Percentiles rank a stretch among this genome's conserved stretches.
These are phyloP conservation scores for Phaeophleospora eucalypticola DNA, from an alignment of 2,329 filamentous ascomycete genomes.

Conservation along the genomic window DNA sequence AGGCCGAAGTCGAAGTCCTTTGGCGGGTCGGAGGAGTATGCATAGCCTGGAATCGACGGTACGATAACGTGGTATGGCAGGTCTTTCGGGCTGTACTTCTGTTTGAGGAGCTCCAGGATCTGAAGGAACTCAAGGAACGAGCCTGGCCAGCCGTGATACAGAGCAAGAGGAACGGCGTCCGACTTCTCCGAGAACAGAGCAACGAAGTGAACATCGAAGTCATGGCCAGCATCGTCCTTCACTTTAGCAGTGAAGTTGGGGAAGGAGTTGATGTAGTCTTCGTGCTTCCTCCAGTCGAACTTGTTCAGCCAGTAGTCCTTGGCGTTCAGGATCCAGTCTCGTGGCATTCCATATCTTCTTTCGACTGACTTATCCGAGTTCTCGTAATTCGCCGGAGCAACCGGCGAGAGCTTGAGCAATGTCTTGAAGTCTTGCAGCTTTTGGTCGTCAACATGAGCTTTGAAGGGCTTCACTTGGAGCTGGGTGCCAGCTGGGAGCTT, in stretches of 20 bases:
- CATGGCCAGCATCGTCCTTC: slow-evolving; percentile 30
- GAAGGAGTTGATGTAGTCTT: slow-evolving; percentile 22
- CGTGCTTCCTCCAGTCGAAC: slow-evolving; percentile 35
- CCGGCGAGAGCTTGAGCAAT: slow-evolving; percentile 45
- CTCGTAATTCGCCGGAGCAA: slow-evolving; percentile 49
- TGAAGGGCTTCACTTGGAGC: slow-evolving; percentile 41
- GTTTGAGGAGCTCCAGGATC: slow-evolving; percentile 31
- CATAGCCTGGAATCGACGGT: slow-evolving; percentile 52
- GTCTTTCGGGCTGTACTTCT: slow-evolving; percentile 45
- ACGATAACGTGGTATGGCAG: slow-evolving; percentile 55
- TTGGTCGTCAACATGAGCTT: slow-evolving; percentile 40
- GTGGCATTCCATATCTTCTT: slow-evolving; percentile 43
- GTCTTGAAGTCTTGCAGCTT: slow-evolving; percentile 45
- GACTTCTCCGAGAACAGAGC: slow-evolving; percentile 51
- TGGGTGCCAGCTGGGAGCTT: slow-evolving; percentile 36
- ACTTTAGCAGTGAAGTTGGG: slow-evolving; percentile 21
- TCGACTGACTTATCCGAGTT: slow-evolving; percentile 31
- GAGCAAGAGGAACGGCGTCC: slow-evolving; percentile 35
- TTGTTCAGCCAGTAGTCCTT: slow-evolving; percentile 34
- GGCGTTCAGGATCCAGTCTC: slow-evolving; percentile 44
- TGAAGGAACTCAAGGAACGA: slow-evolving; percentile 34
- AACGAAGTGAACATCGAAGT: slow-evolving; percentile 50
- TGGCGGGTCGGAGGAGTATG: slow-evolving; percentile 43
- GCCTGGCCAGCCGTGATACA: slow-evolving; percentile 38
- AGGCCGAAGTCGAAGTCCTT: slow-evolving; percentile 41